These are phyloP conservation scores for Datura wrightii DNA, from an alignment of 257 asterid species.

Conservation along the genomic window DNA sequence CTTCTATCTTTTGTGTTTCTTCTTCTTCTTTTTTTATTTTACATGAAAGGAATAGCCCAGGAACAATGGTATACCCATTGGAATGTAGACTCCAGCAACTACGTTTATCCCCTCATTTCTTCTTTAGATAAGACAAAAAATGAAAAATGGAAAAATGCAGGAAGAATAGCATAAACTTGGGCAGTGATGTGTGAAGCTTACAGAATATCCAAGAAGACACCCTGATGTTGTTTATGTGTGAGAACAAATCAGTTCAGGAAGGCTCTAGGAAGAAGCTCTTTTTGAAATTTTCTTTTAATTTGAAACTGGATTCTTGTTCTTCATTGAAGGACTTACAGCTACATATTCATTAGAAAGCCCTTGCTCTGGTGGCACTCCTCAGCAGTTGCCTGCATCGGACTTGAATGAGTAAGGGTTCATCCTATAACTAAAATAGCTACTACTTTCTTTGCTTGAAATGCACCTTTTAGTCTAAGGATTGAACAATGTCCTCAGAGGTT, in stretches of 20 bases:
- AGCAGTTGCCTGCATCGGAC: constrained; percentile 65
- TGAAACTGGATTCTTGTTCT: constrained; percentile 37
- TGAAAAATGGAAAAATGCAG: background rate
- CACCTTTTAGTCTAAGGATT: constrained; percentile 18
- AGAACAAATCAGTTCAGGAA: constrained; percentile 6
- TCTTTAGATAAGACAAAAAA: background rate
- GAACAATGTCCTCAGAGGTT: constrained; percentile 62
- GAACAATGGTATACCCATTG: background rate
- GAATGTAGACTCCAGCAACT: constrained; percentile 14
- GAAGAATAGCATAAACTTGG: constrained; percentile 19
- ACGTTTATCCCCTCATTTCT: background rate
- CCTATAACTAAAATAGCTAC: constrained; percentile 10
- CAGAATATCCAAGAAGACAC: constrained; percentile 17
- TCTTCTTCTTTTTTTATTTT: background rate
- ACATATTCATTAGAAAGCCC: constrained; percentile 71
- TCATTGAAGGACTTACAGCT: constrained; percentile 55
- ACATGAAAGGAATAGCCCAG: background rate
- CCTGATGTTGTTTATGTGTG: background rate
- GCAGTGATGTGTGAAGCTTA: constrained; percentile 16
- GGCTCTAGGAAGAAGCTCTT: background rate
- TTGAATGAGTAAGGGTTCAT: constrained; percentile 66
- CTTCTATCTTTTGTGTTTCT: background rate
- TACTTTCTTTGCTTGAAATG: constrained; percentile 23
- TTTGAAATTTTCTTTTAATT: background rate
- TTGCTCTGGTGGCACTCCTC: constrained; percentile 58